Percentiles rank a stretch among this genome's conserved stretches.
phyloP scores from a whole-genome alignment of 805 yeast species.

The Sugiyamaella lignohabitans region DNA sequence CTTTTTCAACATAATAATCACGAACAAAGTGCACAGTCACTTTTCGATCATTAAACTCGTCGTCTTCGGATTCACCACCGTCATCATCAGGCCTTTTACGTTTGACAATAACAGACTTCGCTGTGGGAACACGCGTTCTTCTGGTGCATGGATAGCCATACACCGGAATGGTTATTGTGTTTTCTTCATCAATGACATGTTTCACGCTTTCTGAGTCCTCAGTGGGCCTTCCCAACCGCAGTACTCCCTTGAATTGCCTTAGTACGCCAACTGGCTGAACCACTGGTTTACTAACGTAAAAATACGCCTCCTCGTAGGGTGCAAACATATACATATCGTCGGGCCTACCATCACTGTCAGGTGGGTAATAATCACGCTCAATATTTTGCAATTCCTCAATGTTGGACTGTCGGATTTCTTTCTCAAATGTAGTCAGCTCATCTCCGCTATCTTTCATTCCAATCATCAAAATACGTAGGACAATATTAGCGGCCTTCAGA shows the following conservation, averaged over 20 bases:
- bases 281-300: neutral
- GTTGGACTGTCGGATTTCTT: neutral
- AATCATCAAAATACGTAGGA: conserved; percentile 16
- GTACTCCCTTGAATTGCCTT: neutral
- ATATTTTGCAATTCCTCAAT: conserved; percentile 1
- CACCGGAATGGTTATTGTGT: conserved; percentile 21
- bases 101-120: conserved; percentile 8
- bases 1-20: conserved; percentile 17
- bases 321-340: conserved; percentile 12
- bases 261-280: neutral
- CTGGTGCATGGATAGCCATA: conserved; percentile 20
- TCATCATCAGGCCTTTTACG: neutral
- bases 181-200: neutral
- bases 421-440: neutral
- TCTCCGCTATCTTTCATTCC: conserved; percentile 12
- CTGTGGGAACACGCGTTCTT: conserved; percentile 12
- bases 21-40: conserved; percentile 8
- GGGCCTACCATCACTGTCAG: conserved; percentile 1
- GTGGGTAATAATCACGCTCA: conserved; percentile 2
- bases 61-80: neutral
- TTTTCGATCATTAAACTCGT: conserved; percentile 4
- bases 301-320: conserved; percentile 13
- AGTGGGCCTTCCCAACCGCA: neutral
- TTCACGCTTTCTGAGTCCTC: conserved; percentile 1
- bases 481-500: conserved; percentile 12